Conservation (phyloP, 164 flowering plant species). For the Kalanchoe fedtschenkoi region DNA sequence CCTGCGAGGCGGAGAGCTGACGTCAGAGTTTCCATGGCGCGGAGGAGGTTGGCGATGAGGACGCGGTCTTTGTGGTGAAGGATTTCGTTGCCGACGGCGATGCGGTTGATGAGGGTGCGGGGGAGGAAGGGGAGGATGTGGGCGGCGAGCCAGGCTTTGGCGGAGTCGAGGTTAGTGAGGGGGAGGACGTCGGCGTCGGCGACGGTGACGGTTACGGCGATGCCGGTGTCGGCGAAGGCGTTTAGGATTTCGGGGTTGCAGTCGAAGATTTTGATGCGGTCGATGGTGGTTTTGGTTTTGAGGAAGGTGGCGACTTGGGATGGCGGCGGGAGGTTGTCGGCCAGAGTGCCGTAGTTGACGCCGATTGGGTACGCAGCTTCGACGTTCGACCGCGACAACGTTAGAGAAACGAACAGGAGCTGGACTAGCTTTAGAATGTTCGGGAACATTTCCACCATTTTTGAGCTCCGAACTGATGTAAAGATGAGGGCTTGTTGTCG, state of each 20-base stretch:
- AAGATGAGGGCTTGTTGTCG: no score
- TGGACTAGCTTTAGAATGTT: no score
- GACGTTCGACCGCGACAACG: no score
- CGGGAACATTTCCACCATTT: no score
- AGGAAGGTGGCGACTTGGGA: constrained; percentile 33
- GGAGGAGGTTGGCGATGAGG: constrained; percentile 26
- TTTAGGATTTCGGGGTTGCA: constrained; percentile 34
- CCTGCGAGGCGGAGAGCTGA: constrained; percentile 23
- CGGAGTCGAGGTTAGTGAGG: constrained; percentile 26
- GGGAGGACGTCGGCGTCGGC: constrained; percentile 30
- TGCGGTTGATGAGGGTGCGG: constrained; percentile 17
- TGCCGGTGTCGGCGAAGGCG: constrained; percentile 35
- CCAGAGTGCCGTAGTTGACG: constrained; percentile 44
- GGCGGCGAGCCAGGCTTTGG: constrained; percentile 28
- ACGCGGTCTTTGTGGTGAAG: constrained; percentile 24
- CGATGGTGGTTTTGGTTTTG: constrained; percentile 28
- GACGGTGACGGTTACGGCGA: constrained; percentile 28
- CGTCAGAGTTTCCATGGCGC: constrained; percentile 28
- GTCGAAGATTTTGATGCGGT: constrained; percentile 38
- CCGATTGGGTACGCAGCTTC: constrained; percentile 24
- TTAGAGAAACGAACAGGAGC: no score
- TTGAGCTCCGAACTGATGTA: no score
- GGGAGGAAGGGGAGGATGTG: constrained; percentile 29
- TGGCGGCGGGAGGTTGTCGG: constrained; percentile 45
- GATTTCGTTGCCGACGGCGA: constrained; percentile 43